Evolutionary conservation across 2,329 filamentous ascomycete genomes (phyloP).

Genomic region (Phaeomoniella chlamydospora): DNA sequence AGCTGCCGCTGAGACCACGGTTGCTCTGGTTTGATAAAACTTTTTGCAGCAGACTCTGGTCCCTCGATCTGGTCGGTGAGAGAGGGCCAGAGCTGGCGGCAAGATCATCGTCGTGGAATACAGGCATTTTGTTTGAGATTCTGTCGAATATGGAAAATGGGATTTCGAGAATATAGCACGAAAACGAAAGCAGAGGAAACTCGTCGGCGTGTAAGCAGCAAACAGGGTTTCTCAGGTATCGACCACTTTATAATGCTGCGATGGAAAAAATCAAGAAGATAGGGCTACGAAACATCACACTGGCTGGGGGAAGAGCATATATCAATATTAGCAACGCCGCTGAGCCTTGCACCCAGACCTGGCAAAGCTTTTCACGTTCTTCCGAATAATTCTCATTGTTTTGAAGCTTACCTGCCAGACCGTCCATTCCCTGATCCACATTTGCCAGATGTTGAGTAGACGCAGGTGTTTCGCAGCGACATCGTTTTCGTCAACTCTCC

Average conservation of each 20-base stretch:
- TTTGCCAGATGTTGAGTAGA: background rate
- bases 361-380: background rate
- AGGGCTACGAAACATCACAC: too few species aligned
- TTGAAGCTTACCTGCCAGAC: background rate
- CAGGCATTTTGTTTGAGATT: background rate
- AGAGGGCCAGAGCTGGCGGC: background rate
- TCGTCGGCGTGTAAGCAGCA: too few species aligned
- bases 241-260: too few species aligned
- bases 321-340: too few species aligned
- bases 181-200: too few species aligned
- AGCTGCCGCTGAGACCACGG: background rate
- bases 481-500: background rate
- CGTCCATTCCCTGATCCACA: too few species aligned
- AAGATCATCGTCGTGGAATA: background rate
- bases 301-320: too few species aligned
- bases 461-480: background rate
- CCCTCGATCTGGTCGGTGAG: background rate
- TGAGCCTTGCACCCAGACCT: too few species aligned
- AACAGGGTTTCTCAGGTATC: too few species aligned
- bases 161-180: too few species aligned
- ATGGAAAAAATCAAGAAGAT: too few species aligned
- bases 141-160: too few species aligned
- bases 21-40: background rate
- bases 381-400: background rate
- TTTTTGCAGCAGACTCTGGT: background rate